phyloP scores from a whole-genome alignment of 129 eudicot species.

The Solidago caesia region DNA sequence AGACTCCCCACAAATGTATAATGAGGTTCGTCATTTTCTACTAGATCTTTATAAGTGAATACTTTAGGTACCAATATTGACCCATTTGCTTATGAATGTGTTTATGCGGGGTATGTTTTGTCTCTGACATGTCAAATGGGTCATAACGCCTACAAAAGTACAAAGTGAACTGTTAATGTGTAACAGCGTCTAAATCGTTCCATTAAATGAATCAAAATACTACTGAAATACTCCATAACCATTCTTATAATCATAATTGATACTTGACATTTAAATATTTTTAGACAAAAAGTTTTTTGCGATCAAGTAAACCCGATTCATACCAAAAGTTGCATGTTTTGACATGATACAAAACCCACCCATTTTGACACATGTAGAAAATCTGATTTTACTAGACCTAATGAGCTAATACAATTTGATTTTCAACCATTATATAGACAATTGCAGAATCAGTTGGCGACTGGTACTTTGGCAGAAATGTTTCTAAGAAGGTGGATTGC shows the following conservation, averaged over 20 bases:
- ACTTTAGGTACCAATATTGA: neutral
- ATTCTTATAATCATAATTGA: neutral
- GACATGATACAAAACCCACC: too few species aligned
- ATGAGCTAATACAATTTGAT: neutral
- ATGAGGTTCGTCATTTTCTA: neutral
- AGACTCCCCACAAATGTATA: conserved; percentile 70
- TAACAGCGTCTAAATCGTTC: neutral
- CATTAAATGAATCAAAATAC: neutral
- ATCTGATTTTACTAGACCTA: neutral
- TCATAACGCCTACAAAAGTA: neutral
- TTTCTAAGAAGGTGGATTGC: conserved; percentile 65
- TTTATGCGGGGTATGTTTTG: neutral
- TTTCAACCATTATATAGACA: conserved; percentile 19
- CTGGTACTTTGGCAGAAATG: conserved; percentile 82
- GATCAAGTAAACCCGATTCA: neutral
- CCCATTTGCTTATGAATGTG: neutral
- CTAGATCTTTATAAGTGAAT: neutral
- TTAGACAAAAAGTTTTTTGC: neutral
- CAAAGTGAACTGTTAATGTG: neutral
- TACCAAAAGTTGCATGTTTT: neutral
- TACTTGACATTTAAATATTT: neutral
- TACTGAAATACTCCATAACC: neutral
- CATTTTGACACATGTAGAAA: neutral
- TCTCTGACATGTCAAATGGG: neutral
- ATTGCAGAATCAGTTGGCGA: conserved; percentile 92